Evolutionary conservation across 1,284 basidiomycete genomes (phyloP), one percentile per base, ranked within the genome.

Genomic region (Trichosporon faecale): DNA sequence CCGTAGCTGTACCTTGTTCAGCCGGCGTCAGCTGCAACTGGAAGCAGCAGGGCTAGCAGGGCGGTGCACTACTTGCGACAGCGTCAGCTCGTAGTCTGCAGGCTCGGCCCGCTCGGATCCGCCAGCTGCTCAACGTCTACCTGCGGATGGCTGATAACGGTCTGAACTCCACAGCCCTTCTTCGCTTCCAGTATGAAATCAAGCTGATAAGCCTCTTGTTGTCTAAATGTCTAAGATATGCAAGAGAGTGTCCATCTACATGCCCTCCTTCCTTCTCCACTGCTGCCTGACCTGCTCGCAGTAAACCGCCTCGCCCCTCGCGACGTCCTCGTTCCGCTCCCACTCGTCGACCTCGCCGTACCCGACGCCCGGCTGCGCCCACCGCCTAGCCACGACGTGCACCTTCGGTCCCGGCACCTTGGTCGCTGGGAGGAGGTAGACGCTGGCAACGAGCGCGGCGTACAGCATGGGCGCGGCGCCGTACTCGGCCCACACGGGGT

Each of bases 311-410:
- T 78, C 61, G 11, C 71, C 75, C 66, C 67, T 57, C 2, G 75
- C 76, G 2, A 80, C 27, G 3, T 76, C 77, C 35, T 68, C 66
- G 9, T 71, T 57, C 66, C 64, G 29, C 46, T 78, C 77, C 79
- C 79, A 80, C 49, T 70, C 33, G 64, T 81, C 80, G 4, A 82
- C 78, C 70, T 81, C 80, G n/a, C 73, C 74, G 63, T 76, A 79
- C 25, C 73, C 75, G 31, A 81, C 78, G 18, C 69, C 68, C 8
- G 77, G 76, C 9, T 70, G 52, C 0, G 68, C 68, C 72, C 73
- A 78, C 18, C 78, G 69, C 33, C 66, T 68, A 0, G 77, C 60
- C 3, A 73, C 70, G 16, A 77, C 73, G 18, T 66, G 65, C 64
- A 80, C 76, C 66, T 76, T 79, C 23, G 74, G 78, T 0, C 73